phyloP scores from a whole-genome alignment of 441 rosid genomes.

The Isatis lusitanica region DNA sequence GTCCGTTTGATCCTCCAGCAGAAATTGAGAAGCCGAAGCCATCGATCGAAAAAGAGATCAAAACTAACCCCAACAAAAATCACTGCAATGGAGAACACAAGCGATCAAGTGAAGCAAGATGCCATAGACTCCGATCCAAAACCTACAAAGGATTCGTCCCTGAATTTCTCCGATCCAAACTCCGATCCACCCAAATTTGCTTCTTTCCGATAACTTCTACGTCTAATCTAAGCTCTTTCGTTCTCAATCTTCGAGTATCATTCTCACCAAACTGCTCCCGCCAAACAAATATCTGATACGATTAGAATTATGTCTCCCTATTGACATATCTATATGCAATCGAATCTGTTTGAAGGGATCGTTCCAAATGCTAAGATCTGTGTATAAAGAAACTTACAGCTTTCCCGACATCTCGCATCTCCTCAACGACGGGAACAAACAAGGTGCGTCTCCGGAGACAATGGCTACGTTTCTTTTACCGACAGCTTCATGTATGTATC shows the following conservation, averaged over 20 bases:
- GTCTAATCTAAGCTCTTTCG: background rate
- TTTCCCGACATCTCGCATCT: background rate
- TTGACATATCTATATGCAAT: background rate
- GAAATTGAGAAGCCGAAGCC: constrained; percentile 81
- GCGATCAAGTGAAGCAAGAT: background rate
- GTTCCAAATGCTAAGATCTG: constrained; percentile 24
- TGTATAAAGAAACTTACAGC: constrained; percentile 20
- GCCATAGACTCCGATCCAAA: background rate
- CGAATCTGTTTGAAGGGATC: background rate
- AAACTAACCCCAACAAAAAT: background rate
- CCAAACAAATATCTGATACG: background rate
- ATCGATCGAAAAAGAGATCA: constrained; percentile 32
- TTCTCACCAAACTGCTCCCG: background rate
- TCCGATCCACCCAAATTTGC: constrained; percentile 1
- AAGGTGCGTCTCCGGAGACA: constrained; percentile 38
- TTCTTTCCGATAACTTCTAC: background rate
- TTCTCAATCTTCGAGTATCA: background rate
- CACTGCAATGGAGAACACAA: background rate
- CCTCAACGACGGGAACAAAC: background rate
- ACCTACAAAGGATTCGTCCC: background rate
- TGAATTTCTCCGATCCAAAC: background rate
- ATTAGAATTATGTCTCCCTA: background rate
- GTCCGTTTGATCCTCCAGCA: constrained; percentile 96
- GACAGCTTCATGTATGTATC: constrained; percentile 51
- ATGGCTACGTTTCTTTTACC: constrained; percentile 43